Conservation (phyloP, 169 alveolate genomes). For the Plasmodium inui region DNA sequence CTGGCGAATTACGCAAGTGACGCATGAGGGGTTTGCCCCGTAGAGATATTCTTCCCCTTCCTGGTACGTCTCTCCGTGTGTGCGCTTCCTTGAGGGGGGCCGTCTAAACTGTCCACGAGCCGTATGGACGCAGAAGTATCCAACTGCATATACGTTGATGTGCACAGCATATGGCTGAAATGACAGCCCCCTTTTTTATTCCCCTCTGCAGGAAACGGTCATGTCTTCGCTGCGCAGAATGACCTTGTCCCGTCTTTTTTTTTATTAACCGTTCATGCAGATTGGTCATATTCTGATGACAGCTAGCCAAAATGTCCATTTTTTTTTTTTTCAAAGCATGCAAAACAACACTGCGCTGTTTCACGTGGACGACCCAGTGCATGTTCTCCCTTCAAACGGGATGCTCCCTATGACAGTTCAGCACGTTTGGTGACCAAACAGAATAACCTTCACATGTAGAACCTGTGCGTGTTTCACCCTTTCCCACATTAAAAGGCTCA, state of each 20-base stretch:
- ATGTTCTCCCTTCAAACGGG: neutral
- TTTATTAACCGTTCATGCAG: conserved; percentile 7
- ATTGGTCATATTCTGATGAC: too few species aligned
- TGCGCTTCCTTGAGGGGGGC: neutral
- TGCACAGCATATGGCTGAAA: neutral
- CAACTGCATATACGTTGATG: neutral
- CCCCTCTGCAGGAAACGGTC: too few species aligned
- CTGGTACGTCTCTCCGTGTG: neutral
- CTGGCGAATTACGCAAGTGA: conserved; percentile 25
- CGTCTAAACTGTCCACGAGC: neutral
- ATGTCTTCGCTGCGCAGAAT: too few species aligned
- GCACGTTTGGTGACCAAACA: neutral
- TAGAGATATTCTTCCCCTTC: neutral
- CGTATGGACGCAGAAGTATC: neutral
- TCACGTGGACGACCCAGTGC: neutral
- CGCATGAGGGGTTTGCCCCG: neutral
- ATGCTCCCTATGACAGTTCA: neutral
- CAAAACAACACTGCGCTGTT: neutral
- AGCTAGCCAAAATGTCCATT: too few species aligned
- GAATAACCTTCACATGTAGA: neutral
- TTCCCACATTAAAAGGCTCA: neutral
- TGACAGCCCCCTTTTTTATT: too few species aligned
- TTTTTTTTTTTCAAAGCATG: neutral
- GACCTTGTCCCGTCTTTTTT: neutral
- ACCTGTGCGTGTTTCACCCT: neutral